Evolutionary conservation across 164 flowering plant genomes (phyloP), one percentile per base, ranked within the genome.

Genomic region (Cinnamomum chago): DNA sequence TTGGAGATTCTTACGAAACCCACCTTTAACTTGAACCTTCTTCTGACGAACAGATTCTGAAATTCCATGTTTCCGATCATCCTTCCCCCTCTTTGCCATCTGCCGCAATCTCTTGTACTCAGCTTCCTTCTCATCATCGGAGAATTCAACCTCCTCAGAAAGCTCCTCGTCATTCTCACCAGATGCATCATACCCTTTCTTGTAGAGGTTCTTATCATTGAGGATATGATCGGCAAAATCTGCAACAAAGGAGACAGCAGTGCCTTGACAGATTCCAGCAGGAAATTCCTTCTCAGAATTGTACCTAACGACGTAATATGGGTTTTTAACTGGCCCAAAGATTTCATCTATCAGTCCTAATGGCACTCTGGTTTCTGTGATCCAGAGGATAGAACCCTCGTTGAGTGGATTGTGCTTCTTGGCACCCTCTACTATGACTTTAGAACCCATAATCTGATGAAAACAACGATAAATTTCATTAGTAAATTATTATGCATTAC

Each of bases 91-190:
- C 83, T 92, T 94, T 47, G 84, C 65, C 83, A 82, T 80, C 68
- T 84, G 88, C 50, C 78, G 80, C 86, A 74, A 82, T 81, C 84
- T 89, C 83, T 65, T 92, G 78, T 84, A 88, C 82, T 92, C 97
- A 5, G 95, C 97, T 86, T 96, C 99, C 81, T 94, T 89, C 85
- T 94, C 98, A 78, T 96, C 99, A 80, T 96, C 99, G 22, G 99
- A 96, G 82, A 94, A 96, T 79, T 96, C 98, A 23, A 40, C 76
- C 35, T 89, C 93, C n/a, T 93, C 93, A 14, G 75, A 80, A 62
- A 87, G 2, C 82, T 94, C 98, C 84, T 96, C 98, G 76, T 94
- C 98, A 77, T 87, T 94, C 40, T 87, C 96, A 66, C 94, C 94
- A 77, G 98, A 96, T 55, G 97, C 97, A 89, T 94, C 98, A 76